A percentile compares a stretch with the other conserved stretches of the same genome.
Evolutionary conservation across 805 yeast species (phyloP).

Genomic region (fission yeast (Schizosaccharomyces pombe)): DNA sequence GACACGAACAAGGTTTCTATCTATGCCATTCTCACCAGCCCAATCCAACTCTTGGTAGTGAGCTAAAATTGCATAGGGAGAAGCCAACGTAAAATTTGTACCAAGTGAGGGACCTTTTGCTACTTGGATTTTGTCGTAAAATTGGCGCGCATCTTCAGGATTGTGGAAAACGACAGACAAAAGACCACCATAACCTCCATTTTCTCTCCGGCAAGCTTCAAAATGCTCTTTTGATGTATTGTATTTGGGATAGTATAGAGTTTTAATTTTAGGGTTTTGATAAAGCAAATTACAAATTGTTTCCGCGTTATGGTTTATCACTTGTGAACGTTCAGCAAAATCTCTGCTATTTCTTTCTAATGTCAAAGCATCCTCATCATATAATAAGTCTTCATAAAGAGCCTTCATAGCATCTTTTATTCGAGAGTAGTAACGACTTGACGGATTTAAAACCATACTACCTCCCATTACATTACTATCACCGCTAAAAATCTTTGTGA

Average conservation of each 20-base stretch:
- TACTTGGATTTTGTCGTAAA: slow-evolving; percentile 39
- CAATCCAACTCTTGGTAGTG: slow-evolving; percentile 59
- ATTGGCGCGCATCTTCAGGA: slow-evolving; percentile 34
- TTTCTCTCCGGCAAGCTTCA: slow-evolving; percentile 35
- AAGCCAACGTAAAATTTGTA: slow-evolving; percentile 61
- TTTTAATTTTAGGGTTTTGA: slow-evolving; percentile 20
- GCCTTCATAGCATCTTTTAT: slow-evolving; percentile 28
- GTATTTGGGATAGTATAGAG: slow-evolving; percentile 49
- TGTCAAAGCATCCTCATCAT: slow-evolving; percentile 87
- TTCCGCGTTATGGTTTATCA: slow-evolving; percentile 20
- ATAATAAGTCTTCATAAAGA: slow-evolving; percentile 50
- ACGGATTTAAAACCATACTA: slow-evolving; percentile 53
- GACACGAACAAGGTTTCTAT: slow-evolving; percentile 43
- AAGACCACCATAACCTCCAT: slow-evolving; percentile 71
- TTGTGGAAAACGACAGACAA: slow-evolving; percentile 44
- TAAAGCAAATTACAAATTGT: slow-evolving; percentile 16
- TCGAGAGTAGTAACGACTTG: slow-evolving; percentile 24
- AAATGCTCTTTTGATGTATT: slow-evolving; percentile 34
- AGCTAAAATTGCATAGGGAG: slow-evolving; percentile 65
- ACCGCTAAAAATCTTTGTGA: slow-evolving; percentile 83
- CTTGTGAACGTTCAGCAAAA: slow-evolving; percentile 36
- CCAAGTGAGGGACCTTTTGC: slow-evolving; percentile 77
- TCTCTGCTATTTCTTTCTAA: slow-evolving; percentile 86
- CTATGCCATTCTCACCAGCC: slow-evolving; percentile 51
- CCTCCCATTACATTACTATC: slow-evolving; percentile 95